phyloP scores from a whole-genome alignment of 768 basidiomycete genomes.

The Boletus rubropictus region DNA sequence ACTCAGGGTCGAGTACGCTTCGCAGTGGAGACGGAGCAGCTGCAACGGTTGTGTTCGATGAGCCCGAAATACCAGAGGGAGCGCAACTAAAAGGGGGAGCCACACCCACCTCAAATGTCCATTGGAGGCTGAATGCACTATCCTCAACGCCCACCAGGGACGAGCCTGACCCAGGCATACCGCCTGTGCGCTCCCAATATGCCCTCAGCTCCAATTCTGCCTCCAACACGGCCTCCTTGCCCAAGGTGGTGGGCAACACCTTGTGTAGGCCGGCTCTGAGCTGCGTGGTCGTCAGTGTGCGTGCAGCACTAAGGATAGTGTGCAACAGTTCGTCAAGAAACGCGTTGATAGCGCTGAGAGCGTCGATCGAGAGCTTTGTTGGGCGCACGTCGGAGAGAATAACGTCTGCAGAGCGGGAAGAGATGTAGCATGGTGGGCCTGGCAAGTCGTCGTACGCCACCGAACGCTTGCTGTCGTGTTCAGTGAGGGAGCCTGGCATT shows the following conservation, averaged over 20 bases:
- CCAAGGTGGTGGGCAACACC: conserved; percentile 72
- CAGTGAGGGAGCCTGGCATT: conserved; percentile 45
- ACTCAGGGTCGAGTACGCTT: conserved; percentile 81
- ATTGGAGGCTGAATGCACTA: conserved; percentile 63
- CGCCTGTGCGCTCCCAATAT: conserved; percentile 72
- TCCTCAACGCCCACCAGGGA: conserved; percentile 38
- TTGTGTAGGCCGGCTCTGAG: conserved; percentile 67
- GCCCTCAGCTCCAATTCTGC: conserved; percentile 89
- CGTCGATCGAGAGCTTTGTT: conserved; percentile 75
- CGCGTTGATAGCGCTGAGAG: conserved; percentile 74
- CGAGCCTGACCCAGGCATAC: conserved; percentile 28
- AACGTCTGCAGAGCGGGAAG: conserved; percentile 78
- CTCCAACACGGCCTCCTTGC: conserved; percentile 88
- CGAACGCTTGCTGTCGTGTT: conserved; percentile 23
- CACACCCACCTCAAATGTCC: conserved; percentile 62
- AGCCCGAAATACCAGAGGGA: conserved; percentile 4
- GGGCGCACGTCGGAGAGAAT: conserved; percentile 90
- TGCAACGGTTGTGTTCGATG: conserved; percentile 24
- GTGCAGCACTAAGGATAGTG: conserved; percentile 58
- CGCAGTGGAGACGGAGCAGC: conserved; percentile 81
- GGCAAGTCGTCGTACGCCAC: conserved; percentile 5
- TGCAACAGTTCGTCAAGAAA: conserved; percentile 81
- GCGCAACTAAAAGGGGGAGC: background rate
- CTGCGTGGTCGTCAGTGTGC: conserved; percentile 67
- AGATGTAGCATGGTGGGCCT: conserved; percentile 70